Base-by-base conservation (phyloP, 2,329 filamentous ascomycete species). In the Canariomyces notabilis region DNA sequence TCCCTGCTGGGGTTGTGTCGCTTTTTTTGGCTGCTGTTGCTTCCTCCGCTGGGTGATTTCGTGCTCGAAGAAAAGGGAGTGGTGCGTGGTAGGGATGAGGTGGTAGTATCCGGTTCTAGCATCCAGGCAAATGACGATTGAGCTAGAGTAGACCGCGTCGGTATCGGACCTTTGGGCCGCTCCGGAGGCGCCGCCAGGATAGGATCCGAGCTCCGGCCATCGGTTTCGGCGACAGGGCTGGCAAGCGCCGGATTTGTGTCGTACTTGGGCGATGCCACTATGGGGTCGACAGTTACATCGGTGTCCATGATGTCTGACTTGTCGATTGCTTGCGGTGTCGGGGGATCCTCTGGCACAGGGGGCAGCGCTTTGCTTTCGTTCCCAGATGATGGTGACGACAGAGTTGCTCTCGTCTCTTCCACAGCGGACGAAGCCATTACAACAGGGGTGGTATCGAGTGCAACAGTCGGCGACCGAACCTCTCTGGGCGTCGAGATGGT, bases 71-170 rank as follows among this genome's bases (percentile, higher is more conserved):
- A 46, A 20, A 54, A 54, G 5, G 44, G 20, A 7, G 42, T 16
- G 11, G 37, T 7, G 8, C 20, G 42, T 5, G 32, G 15, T 0
- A 33, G n/a, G 5, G 66, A 65, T 16, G 64, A 54, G n/a, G 40
- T n/a, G 21, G 51, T 50, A 2, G 56, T 54, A 53, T 77, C 74
- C 3, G 75, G 76, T 54, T 82, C 81, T 2, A 89, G 71, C 84
- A 89, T 89, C 83, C 83, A 89, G 1, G 85, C 82, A 62, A 88
- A 89, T 4, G 82, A 85, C 6, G 85, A 88, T 54, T 87, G 83
- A 1, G 83, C 83, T 26, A 89, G 72, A 0, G 75, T 79, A 3
- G 83, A 85, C 18, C 83, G 75, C 16, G 79, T 79, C 0, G 78
- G 79, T 14, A 80, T 74, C 2, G 76, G 67, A 36, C 62, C 66